A percentile compares a stretch with the other conserved stretches of the same genome.
Conservation (phyloP, 257 asterid species). For the Solanum paucissectum region DNA sequence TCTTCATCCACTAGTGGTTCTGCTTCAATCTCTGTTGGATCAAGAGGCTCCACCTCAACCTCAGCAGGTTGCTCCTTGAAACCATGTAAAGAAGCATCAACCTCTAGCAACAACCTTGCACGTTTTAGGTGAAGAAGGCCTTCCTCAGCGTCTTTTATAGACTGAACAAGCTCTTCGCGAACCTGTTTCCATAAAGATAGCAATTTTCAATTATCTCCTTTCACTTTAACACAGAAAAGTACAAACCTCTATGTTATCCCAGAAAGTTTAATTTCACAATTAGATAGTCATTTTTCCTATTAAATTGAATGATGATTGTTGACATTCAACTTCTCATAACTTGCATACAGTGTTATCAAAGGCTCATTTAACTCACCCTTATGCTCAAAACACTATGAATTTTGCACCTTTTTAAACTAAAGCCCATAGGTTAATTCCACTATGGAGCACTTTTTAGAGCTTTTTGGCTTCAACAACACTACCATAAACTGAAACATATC, state of each 20-base stretch:
- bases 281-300: neutral
- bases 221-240: neutral
- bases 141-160: constrained; percentile 75
- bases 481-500: neutral
- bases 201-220: neutral
- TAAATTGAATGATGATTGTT: neutral
- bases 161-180: constrained; percentile 62
- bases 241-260: neutral
- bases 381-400: neutral
- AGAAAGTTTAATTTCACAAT: neutral
- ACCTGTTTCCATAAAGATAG: constrained; percentile 24
- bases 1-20: constrained; percentile 45
- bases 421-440: neutral
- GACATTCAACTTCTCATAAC: neutral
- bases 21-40: constrained; percentile 29
- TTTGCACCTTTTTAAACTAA: neutral
- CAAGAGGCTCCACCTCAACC: constrained; percentile 40
- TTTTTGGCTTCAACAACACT: neutral
- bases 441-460: neutral
- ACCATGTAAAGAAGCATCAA: constrained; percentile 35
- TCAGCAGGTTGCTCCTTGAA: constrained; percentile 20
- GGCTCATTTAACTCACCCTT: neutral
- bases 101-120: constrained; percentile 66
- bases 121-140: constrained; percentile 80
- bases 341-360: neutral